Base-by-base conservation (phyloP, 140 eudicot species). In the Anethum foeniculum region DNA sequence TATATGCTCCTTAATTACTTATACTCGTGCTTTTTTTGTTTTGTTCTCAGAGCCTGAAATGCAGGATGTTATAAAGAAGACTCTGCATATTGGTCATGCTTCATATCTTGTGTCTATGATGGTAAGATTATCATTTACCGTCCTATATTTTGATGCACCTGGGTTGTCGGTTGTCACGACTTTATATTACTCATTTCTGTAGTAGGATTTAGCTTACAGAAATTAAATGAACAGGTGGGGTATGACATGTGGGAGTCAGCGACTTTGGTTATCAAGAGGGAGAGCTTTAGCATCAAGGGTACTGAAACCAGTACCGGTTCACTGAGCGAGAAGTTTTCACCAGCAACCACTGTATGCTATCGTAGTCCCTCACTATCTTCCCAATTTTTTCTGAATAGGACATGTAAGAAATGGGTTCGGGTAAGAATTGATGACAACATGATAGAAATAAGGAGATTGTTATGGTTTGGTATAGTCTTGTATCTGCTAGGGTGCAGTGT, bases 241-340 rank as follows among this genome's bases (percentile, higher is more conserved):
- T 84, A 49, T 84, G 92, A 86, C 77, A 86, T 90, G 84, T 94
- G 97, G 97, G 98, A 91, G 86, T 90, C 94, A 16, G 98, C 91
- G 75, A 86, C 88, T 25, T 85, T 94, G 89, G 78, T 87, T 32
- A 88, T 94, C 80, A 94, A 89, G 85, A 91, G 90, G 85, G 97
- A 94, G 64, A 87, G 94, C 65, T 90, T 90, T 82, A 94, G 85
- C 92, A 92, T 90, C 73, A 94, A 86, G 87, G 82, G 88, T 77
- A 86, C 81, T 85, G 93, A 93, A 80, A 85, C 90, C 16, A 89
- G 88, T 58, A 87, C 85, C 77, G 82, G 86, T 82, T 81, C 87
- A 2, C 81, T 87, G 81, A 83, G 81, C 8, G 96, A 94, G 85
- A 94, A 94, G 81, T 90, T 90, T 80, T 84, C 84, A 62, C 80